Base-by-base conservation (phyloP, 2,329 filamentous ascomycete species). In the Pyrenophora teres region DNA sequence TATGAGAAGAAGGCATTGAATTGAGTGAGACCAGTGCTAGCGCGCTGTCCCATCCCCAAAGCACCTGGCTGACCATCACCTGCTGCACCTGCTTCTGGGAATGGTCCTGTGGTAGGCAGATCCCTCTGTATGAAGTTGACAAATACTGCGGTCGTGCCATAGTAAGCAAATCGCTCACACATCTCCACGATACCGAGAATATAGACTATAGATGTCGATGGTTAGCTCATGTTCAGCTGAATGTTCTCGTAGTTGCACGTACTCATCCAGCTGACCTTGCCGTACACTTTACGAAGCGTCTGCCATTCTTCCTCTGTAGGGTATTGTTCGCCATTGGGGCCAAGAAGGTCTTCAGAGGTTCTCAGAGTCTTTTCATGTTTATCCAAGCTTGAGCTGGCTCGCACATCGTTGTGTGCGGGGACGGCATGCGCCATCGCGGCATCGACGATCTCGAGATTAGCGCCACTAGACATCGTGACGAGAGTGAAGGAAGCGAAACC, bases 31-130 rank as follows among this genome's bases (percentile, higher is more conserved):
- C 60, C 60, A 10, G 65, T 66, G 2, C 64, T 66, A 19, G 63
- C 54, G 33, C 60, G 57, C 39, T 69, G 67, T 2, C 66, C 67
- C 56, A 65, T 62, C 13, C 60, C 60, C 32, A 71, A 35, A 3
- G 66, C 68, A 19, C 68, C 68, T 6, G 68, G 55, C 23, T 69
- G 66, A 5, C 63, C 65, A 37, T 59, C 54, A 8, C 68, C 67
- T 21, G 61, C 64, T 27, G 60, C 77, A 75, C 78, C 78, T 78
- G 68, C 59, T 76, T 75, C 69, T 76, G 81, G 69, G 77, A 80
- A 54, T 76, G 41, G 74, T 72, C 63, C 81, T 56, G 54, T 74
- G 71, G 44, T 77, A 78, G 44, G 79, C 72, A 67, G 77, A 35
- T 78, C 75, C 56, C 83, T 76, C 41, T 68, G 65, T 15, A 72